Conservation (phyloP, 1,139 yeast genomes). For the Taphrina flavorubra region DNA sequence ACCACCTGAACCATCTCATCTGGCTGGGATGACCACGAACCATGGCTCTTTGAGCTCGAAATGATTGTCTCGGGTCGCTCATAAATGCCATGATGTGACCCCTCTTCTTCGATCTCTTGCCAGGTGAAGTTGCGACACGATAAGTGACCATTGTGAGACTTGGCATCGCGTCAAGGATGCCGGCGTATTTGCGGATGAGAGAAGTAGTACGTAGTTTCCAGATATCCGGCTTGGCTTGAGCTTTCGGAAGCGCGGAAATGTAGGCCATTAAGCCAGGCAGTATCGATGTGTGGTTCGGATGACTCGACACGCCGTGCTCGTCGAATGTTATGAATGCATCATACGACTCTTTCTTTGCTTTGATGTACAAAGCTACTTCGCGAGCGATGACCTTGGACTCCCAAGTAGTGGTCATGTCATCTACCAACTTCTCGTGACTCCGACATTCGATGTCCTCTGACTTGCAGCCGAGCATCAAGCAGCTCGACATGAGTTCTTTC, state of each 20-base stretch:
- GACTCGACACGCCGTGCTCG: slow-evolving; percentile 77
- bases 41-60: slow-evolving; percentile 76
- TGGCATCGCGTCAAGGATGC: slow-evolving; percentile 49
- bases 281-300: slow-evolving; percentile 76
- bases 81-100: slow-evolving; percentile 51
- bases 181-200: slow-evolving; percentile 52
- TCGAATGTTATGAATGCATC: slow-evolving; percentile 73
- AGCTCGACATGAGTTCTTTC: slow-evolving; percentile 65
- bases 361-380: slow-evolving; percentile 17
- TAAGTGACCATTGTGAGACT: slow-evolving; percentile 45
- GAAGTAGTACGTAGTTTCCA: slow-evolving; percentile 54
- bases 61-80: slow-evolving; percentile 64
- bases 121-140: slow-evolving; percentile 29
- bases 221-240: slow-evolving; percentile 40
- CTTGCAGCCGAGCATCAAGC: slow-evolving; percentile 63
- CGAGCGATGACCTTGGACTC: slow-evolving; percentile 54
- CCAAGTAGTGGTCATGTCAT: slow-evolving; percentile 80
- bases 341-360: slow-evolving; percentile 7
- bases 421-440: slow-evolving; percentile 62
- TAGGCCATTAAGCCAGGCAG: slow-evolving; percentile 42
- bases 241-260: slow-evolving; percentile 47
- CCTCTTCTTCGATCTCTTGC: slow-evolving; percentile 28
- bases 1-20: slow-evolving; percentile 94
- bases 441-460: slow-evolving; percentile 58
- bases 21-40: slow-evolving; percentile 82